Conservation (phyloP, 441 rosid species). For the Kokia cookei region DNA sequence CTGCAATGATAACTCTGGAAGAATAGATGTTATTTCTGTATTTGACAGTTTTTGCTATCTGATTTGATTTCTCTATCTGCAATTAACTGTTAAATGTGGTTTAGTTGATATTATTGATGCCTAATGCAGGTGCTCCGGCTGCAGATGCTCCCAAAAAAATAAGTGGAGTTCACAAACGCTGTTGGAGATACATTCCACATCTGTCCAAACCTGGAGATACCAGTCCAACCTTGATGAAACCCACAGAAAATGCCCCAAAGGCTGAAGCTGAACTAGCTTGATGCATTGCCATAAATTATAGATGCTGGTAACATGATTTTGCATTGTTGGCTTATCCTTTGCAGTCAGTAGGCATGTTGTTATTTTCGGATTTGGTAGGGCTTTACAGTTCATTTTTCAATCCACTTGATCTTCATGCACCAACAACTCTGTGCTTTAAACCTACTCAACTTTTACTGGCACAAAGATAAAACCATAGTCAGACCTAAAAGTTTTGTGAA, state of each 20-base stretch:
- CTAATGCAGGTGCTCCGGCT: constrained; percentile 50
- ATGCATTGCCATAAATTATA: constrained; percentile 8
- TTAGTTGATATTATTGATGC: constrained; percentile 6
- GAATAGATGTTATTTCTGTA: neutral
- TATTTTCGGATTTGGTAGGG: neutral
- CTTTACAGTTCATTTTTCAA: neutral
- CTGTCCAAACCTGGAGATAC: constrained; percentile 27
- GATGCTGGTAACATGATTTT: neutral
- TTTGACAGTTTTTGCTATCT: neutral
- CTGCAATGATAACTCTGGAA: neutral
- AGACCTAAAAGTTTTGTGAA: neutral
- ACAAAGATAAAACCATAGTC: neutral
- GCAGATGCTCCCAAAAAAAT: constrained; percentile 82
- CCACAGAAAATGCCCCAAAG: constrained; percentile 31
- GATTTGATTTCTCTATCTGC: neutral
- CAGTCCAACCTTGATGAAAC: constrained; percentile 11
- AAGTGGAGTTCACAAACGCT: constrained; percentile 91
- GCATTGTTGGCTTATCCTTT: neutral
- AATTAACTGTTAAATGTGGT: neutral
- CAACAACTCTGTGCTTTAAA: constrained; percentile 5
- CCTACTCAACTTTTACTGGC: constrained; percentile 3
- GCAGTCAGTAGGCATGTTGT: neutral
- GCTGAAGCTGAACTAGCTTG: constrained; percentile 47
- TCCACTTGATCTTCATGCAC: neutral
- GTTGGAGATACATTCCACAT: constrained; percentile 84